phyloP scores from a whole-genome alignment of 73 alveolate species.

The Tetrahymena elliotti region DNA sequence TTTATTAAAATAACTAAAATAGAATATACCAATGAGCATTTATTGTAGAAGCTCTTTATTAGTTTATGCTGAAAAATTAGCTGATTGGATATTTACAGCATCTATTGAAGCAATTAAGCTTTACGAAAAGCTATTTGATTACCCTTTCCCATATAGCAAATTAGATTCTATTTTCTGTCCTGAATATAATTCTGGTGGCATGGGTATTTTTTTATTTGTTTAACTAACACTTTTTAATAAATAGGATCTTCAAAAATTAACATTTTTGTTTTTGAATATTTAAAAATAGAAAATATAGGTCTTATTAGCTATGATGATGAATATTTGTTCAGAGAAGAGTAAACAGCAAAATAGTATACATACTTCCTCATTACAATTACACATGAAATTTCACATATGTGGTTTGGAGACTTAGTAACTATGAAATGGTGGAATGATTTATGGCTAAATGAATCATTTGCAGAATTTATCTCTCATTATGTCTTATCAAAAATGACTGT shows the following conservation, averaged over 20 bases:
- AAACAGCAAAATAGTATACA: constrained; percentile 12
- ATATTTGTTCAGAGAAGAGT: constrained; percentile 72
- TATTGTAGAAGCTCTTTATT: constrained; percentile 52
- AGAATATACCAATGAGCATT: constrained; percentile 67
- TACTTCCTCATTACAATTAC: constrained; percentile 60
- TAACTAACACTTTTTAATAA: too few species aligned
- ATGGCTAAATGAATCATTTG: constrained; percentile 87
- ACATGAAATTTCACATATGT: constrained; percentile 89
- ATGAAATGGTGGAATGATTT: constrained; percentile 95
- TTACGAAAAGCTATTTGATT: constrained; percentile 84
- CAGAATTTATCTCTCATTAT: constrained; percentile 47
- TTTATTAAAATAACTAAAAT: not conserved
- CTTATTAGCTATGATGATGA: constrained; percentile 60
- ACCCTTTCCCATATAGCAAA: constrained; percentile 84
- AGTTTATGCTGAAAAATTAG: constrained; percentile 49
- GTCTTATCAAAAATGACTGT: constrained; percentile 14
- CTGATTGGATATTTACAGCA: constrained; percentile 56
- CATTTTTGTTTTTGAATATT: not conserved
- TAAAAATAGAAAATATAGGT: constrained; percentile 72
- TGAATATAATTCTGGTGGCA: constrained; percentile 95
- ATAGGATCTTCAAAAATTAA: too few species aligned
- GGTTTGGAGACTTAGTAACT: constrained; percentile 93
- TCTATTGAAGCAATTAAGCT: constrained; percentile 81
- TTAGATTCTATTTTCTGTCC: constrained; percentile 89
- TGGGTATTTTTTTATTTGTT: constrained; percentile 47